Base-by-base conservation (phyloP, 164 flowering plant species). In the Cinnamomum micranthum region DNA sequence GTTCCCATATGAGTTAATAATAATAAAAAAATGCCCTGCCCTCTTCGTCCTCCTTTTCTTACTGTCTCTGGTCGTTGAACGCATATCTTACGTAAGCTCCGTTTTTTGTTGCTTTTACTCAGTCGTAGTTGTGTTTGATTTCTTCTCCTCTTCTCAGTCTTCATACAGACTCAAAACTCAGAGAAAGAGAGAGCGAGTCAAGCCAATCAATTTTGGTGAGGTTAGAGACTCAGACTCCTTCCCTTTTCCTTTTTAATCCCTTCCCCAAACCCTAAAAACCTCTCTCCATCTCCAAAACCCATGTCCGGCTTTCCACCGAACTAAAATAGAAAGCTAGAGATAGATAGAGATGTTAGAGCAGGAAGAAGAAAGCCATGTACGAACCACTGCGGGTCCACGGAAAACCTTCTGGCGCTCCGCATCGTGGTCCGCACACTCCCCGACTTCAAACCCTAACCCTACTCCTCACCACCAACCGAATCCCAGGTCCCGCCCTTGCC, bases 341-440 rank as follows among this genome's bases (percentile, higher is more conserved):
- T 31, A 24, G 31, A 64, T 22, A 64, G 67, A 80, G 77, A 91
- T 86, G 92, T 80, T 82, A 73, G 85, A 85, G 19, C 82, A 81
- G 33, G 84, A 84, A 68, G 85, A 79, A 12, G 78, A 78, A 17
- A 83, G 71, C 65, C 10, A 23, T 70, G 6, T 51, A 9, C 68
- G 77, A 74, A 55, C 12, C 31, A 75, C 58, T 63, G 83, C 82
- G 52, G 71, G 72, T 17, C 41, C 73, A 27, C 79, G 88, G 80
- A 88, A 76, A 68, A 71, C 85, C 0, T 91, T 78, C 76, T 79
- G 88, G 24, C 82, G 97, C 52, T 91, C 97, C 1, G 90, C 80
- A 41, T 89, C 97, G 2, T 92, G 94, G 94, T 75, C 88, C n/a
- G 90, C 83, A 51, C 84, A 91, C 14, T 88, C 91, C 68, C 91